A percentile compares a stretch with the other conserved stretches of the same genome.
phyloP scores from a whole-genome alignment of 345 rosid species.

The Nephelium lappaceum region DNA sequence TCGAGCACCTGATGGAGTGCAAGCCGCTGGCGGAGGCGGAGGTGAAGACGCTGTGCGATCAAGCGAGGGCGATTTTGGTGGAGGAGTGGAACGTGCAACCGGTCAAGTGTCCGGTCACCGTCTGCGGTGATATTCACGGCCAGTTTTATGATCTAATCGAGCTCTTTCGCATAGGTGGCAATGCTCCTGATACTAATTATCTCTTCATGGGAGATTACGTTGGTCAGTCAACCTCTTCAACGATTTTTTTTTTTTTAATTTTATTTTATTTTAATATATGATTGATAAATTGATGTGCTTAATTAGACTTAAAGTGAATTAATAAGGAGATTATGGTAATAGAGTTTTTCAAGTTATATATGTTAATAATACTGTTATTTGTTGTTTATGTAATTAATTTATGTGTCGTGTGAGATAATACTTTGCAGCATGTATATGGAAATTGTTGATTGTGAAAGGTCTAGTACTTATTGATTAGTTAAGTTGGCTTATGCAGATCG shows the following conservation, averaged over 20 bases:
- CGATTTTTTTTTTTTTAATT: not conserved
- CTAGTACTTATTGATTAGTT: slow-evolving; percentile 16
- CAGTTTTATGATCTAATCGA: slow-evolving; percentile 98
- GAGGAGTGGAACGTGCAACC: slow-evolving; percentile 99
- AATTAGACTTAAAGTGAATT: not conserved
- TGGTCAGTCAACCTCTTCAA: slow-evolving; percentile 49
- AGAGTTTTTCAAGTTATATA: not conserved
- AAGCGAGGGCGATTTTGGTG: slow-evolving; percentile 90
- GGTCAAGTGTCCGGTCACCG: slow-evolving; percentile 98
- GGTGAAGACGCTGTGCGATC: slow-evolving; percentile 92
- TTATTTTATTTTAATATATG: no score
- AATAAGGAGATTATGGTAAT: not conserved
- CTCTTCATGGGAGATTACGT: slow-evolving; percentile 99
- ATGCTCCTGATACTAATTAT: slow-evolving; percentile 93
- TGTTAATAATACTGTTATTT: not conserved
- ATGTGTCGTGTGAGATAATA: not conserved
- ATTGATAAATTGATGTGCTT: not conserved
- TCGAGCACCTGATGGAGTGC: slow-evolving; percentile 98
- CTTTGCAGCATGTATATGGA: not conserved
- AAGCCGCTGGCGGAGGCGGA: slow-evolving; percentile 88
- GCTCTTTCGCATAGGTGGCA: slow-evolving; percentile 94
- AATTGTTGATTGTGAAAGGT: not conserved
- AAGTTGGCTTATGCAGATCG: slow-evolving; percentile 70
- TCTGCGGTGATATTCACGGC: slow-evolving; percentile 99
- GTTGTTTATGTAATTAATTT: not conserved